phyloP scores from a whole-genome alignment of 2,329 filamentous ascomycete species.

The Lachnellula subtilissima region DNA sequence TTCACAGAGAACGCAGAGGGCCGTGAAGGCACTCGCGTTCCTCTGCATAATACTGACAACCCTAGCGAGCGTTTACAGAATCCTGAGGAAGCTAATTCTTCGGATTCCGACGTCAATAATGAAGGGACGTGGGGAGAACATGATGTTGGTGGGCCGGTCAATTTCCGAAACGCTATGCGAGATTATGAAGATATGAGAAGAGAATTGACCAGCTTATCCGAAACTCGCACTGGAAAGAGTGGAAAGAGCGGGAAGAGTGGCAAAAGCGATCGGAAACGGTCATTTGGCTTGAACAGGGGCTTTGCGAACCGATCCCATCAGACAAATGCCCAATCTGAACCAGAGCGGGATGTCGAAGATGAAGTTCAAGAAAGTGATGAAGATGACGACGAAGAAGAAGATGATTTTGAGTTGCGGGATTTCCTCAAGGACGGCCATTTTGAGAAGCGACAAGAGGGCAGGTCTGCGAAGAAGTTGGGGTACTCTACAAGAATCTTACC shows the following conservation, averaged over 20 bases:
- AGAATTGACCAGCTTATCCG: constrained; percentile 50
- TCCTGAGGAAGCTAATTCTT: constrained; percentile 13
- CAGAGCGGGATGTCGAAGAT: constrained; percentile 23
- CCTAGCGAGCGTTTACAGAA: constrained; percentile 8
- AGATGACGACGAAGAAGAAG: constrained; percentile 44
- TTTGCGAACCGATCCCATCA: constrained; percentile 1
- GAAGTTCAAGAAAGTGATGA: constrained; percentile 19
- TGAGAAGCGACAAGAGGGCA: constrained; percentile 64
- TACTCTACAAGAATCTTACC: constrained; percentile 70
- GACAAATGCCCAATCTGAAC: constrained; percentile 16
- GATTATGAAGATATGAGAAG: constrained; percentile 54
- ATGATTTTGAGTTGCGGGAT: constrained; percentile 62
- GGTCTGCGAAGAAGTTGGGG: constrained; percentile 70
- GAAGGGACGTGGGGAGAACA: constrained; percentile 60
- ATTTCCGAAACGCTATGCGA: constrained; percentile 49
- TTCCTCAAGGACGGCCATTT: constrained; percentile 73
- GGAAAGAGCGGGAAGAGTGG: constrained; percentile 1
- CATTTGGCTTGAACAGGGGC: constrained; percentile 10
- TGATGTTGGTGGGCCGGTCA: constrained; percentile 50
- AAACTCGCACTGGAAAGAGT: constrained; percentile 29
- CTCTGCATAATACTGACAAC: constrained; percentile 23
- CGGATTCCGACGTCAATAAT: constrained; percentile 3
- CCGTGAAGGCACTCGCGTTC: constrained; percentile 16
- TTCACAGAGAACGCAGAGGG: constrained; percentile 17
- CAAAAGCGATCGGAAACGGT: not conserved